These are phyloP conservation scores for Wickerhamomyces sp. DNA, from an alignment of 1,139 yeast genomes.

Conservation along the genomic window DNA sequence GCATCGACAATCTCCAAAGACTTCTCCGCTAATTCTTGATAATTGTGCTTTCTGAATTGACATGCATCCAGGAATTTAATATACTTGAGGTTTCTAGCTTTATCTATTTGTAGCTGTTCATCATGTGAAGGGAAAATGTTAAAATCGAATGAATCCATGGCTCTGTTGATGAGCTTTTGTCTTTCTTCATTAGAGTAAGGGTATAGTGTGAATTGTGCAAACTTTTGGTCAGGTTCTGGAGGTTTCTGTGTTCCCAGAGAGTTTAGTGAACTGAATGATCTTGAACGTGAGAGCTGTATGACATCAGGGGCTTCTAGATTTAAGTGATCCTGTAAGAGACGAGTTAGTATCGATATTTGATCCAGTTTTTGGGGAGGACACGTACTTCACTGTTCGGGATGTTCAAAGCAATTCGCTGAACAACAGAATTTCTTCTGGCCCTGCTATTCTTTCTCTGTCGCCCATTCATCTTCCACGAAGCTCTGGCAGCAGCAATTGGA, in stretches of 20 bases:
- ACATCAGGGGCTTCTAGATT: neutral
- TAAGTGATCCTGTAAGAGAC: conserved; percentile 4
- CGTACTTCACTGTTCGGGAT: conserved; percentile 25
- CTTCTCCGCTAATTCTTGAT: conserved; percentile 34
- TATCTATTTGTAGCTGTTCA: conserved; percentile 28
- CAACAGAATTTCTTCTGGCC: conserved; percentile 47
- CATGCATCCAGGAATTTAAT: conserved; percentile 41
- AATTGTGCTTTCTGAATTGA: conserved; percentile 27
- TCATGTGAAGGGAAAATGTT: conserved; percentile 20
- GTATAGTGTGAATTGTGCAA: conserved; percentile 20
- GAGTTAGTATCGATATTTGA: neutral
- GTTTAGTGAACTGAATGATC: conserved; percentile 5
- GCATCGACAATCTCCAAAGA: conserved; percentile 38
- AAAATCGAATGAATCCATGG: conserved; percentile 35
- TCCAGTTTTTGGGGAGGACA: neutral
- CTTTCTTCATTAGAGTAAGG: conserved; percentile 40
- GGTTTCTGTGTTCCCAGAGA: neutral
- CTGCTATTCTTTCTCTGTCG: conserved; percentile 17
- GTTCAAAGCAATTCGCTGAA: conserved; percentile 32
- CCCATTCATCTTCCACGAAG: conserved; percentile 4
- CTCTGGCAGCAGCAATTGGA: neutral
- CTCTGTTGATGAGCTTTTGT: conserved; percentile 30
- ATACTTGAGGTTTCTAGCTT: conserved; percentile 29
- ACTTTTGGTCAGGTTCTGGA: too few relatives aligned
- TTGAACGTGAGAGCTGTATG: conserved; percentile 10